Evolutionary conservation across 2,329 filamentous ascomycete genomes (phyloP).

Genomic region (Trichophyton simii): DNA sequence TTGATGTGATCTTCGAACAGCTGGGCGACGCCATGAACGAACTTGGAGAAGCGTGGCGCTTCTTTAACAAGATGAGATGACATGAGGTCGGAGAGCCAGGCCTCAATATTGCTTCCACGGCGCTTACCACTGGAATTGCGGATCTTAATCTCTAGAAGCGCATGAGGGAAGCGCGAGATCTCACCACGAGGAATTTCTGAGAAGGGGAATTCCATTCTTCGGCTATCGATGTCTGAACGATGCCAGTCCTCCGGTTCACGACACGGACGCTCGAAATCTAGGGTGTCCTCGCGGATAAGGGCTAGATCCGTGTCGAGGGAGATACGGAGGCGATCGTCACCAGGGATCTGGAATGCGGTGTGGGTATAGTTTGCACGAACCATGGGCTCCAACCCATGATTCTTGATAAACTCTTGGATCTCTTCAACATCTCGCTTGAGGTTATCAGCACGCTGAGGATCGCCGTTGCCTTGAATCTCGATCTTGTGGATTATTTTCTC

Average conservation of each 20-base stretch:
- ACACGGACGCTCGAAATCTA: conserved; percentile 75
- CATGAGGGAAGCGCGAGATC: conserved; percentile 79
- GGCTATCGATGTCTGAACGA: conserved; percentile 73
- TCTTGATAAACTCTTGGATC: conserved; percentile 68
- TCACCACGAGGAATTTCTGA: conserved; percentile 78
- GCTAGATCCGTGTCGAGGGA: conserved; percentile 87
- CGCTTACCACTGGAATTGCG: conserved; percentile 56
- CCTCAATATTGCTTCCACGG: conserved; percentile 51
- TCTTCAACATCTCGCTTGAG: conserved; percentile 61
- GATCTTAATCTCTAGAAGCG: conserved; percentile 85
- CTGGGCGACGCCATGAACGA: conserved; percentile 81
- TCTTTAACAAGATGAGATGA: conserved; percentile 83
- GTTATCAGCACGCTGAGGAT: conserved; percentile 51
- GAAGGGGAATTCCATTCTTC: conserved; percentile 77
- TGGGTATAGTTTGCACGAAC: conserved; percentile 86
- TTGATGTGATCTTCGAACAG: conserved; percentile 96
- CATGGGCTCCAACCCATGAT: conserved; percentile 67
- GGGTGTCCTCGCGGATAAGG: conserved; percentile 62
- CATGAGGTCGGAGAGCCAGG: conserved; percentile 88
- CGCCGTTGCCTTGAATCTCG: conserved; percentile 55
- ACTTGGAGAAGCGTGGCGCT: conserved; percentile 87
- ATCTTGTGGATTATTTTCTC: conserved; percentile 85
- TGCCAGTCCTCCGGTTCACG: conserved; percentile 85
- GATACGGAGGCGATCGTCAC: conserved; percentile 79
- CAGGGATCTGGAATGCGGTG: conserved; percentile 91